phyloP scores from a whole-genome alignment of 495 filamentous ascomycete genomes.

The Penicillium parvum region DNA sequence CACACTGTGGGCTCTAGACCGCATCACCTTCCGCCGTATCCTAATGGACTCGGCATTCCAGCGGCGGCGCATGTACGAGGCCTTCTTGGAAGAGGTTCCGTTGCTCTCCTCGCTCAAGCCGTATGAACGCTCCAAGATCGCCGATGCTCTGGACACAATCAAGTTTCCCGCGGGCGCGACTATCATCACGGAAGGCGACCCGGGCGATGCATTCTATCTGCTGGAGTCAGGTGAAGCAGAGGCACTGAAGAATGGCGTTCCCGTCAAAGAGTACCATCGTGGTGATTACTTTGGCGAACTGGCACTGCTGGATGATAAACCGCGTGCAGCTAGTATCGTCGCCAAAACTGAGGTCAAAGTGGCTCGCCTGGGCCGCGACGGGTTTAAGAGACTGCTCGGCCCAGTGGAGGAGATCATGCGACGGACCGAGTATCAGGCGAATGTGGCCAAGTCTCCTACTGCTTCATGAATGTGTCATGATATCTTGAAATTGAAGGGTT shows the following conservation, averaged over 20 bases:
- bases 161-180: constrained; percentile 75
- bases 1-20: constrained; percentile 90
- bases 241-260: constrained; percentile 64
- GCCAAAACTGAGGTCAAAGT: constrained; percentile 80
- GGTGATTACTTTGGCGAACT: constrained; percentile 98
- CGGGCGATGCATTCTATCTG: constrained; percentile 87
- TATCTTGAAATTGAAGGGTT: constrained; percentile 19
- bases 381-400: constrained; percentile 88
- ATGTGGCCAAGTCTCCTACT: constrained; percentile 25
- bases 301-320: constrained; percentile 87
- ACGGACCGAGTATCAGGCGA: constrained; percentile 58
- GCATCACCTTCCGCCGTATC: constrained; percentile 94
- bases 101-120: constrained; percentile 78
- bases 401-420: constrained; percentile 95
- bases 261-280: constrained; percentile 75
- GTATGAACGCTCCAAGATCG: constrained; percentile 95
- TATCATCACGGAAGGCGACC: constrained; percentile 90
- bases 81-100: constrained; percentile 93
- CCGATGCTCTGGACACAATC: constrained; percentile 86
- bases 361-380: constrained; percentile 87
- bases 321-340: constrained; percentile 85
- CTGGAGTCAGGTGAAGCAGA: constrained; percentile 87
- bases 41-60: constrained; percentile 98
- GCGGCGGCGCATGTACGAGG: constrained; percentile 92
- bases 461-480: constrained; percentile 24